Conservation (phyloP, 176 grass and related monocot genomes). For the Tillandsia fasciculata region DNA sequence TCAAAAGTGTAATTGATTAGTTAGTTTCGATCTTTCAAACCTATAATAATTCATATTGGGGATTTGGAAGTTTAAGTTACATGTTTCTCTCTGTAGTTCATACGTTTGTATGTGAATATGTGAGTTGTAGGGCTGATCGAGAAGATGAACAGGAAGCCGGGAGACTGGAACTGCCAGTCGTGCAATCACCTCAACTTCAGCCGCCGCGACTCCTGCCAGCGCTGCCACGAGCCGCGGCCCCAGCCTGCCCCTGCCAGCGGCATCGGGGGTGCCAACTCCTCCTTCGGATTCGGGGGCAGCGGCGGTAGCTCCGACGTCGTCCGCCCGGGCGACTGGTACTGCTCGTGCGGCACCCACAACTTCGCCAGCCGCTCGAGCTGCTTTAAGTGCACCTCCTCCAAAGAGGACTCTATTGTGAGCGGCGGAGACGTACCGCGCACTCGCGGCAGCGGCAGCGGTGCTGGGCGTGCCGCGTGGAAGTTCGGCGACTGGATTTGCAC, state of each 20-base stretch:
- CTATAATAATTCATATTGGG: background rate
- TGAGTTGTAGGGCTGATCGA: too few relatives aligned
- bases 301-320: conserved; percentile 38
- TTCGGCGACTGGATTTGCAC: conserved; percentile 84
- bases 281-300: conserved; percentile 17
- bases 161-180: conserved; percentile 84
- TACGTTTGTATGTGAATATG: conserved; percentile 46
- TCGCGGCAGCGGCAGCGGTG: conserved; percentile 11
- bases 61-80: background rate
- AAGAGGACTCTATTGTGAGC: conserved; percentile 40
- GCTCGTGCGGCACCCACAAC: conserved; percentile 87
- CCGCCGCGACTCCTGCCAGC: conserved; percentile 84
- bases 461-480: conserved; percentile 49
- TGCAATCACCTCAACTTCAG: conserved; percentile 91
- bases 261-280: conserved; percentile 10
- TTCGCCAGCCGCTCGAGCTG: conserved; percentile 83
- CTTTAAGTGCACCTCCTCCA: conserved; percentile 56
- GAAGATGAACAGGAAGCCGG: conserved; percentile 59
- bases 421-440: conserved; percentile 22
- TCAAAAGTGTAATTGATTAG: too few relatives aligned
- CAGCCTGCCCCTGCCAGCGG: too few relatives aligned
- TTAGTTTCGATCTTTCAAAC: too few relatives aligned
- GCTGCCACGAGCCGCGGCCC: conserved; percentile 43
- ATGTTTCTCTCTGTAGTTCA: background rate
- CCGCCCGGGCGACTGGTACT: conserved; percentile 92